phyloP scores from a whole-genome alignment of 768 basidiomycete species.

The Phylloporus scabripes region DNA sequence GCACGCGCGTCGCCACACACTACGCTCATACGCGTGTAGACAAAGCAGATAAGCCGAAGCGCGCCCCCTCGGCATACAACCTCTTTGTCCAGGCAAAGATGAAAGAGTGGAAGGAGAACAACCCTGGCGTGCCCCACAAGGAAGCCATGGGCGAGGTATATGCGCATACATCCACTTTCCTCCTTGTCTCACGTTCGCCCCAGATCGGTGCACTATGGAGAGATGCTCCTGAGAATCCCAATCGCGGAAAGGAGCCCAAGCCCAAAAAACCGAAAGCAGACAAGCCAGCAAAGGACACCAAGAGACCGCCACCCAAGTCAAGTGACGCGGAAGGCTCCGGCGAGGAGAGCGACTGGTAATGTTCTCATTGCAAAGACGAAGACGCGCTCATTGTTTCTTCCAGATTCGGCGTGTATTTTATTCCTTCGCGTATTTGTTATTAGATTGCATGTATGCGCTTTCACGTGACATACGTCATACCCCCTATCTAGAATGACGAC shows the following conservation, averaged over 20 bases:
- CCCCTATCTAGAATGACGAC: constrained; percentile 20
- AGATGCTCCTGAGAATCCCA: constrained; percentile 59
- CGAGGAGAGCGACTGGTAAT: constrained; percentile 20
- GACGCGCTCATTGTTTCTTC: background rate
- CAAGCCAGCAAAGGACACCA: constrained; percentile 6
- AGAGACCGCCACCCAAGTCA: constrained; percentile 17
- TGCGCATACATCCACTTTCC: constrained; percentile 7
- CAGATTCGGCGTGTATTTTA: constrained; percentile 1
- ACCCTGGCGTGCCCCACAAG: constrained; percentile 43
- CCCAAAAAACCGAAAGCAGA: constrained; percentile 39
- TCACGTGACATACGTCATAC: constrained; percentile 18
- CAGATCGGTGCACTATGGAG: constrained; percentile 57
- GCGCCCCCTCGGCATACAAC: constrained; percentile 56
- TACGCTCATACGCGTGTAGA: constrained; percentile 17
- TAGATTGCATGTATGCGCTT: constrained; percentile 11
- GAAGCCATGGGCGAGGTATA: constrained; percentile 49
- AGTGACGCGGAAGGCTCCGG: constrained; percentile 21
- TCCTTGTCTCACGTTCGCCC: constrained; percentile 2
- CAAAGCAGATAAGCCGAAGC: constrained; percentile 47
- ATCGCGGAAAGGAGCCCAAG: constrained; percentile 49
- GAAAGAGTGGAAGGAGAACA: constrained; percentile 51
- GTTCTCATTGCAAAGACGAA: background rate
- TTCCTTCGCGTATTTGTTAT: constrained; percentile 11
- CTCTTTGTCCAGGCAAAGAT: constrained; percentile 51
- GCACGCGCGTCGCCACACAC: background rate